These are phyloP conservation scores for Aureobasidium uvarum DNA, from an alignment of 2,329 filamentous ascomycete species.

Conservation along the genomic window DNA sequence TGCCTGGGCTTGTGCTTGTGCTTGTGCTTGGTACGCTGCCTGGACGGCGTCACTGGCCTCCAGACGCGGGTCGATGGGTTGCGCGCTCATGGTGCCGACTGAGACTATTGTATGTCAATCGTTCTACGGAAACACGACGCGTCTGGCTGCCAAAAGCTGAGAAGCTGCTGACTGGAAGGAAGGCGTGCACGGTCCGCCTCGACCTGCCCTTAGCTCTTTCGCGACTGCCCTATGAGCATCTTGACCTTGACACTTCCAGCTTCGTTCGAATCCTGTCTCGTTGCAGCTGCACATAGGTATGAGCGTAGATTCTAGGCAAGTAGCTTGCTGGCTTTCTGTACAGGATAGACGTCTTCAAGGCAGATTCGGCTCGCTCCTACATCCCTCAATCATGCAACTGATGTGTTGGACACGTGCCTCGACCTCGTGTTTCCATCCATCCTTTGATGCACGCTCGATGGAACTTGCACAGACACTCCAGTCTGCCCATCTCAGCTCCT, in stretches of 20 bases:
- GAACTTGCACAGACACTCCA: constrained; percentile 65
- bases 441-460: constrained; percentile 59
- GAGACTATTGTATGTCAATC: background rate
- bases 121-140: background rate
- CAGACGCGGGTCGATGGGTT: constrained; percentile 23
- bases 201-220: constrained; percentile 6
- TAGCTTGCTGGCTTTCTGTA: background rate
- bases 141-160: constrained; percentile 4
- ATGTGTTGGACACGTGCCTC: constrained; percentile 60
- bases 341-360: background rate
- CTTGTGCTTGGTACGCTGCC: constrained; percentile 23
- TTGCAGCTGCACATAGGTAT: too few relatives aligned
- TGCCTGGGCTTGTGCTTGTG: constrained; percentile 19
- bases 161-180: constrained; percentile 19
- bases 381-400: constrained; percentile 43
- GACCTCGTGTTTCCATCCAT: constrained; percentile 59
- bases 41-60: constrained; percentile 23
- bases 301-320: background rate
- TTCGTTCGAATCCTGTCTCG: background rate
- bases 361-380: background rate
- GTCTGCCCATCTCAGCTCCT: constrained; percentile 57
- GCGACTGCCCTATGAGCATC: background rate
- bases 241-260: background rate
- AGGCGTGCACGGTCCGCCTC: constrained; percentile 14
- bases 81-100: constrained; percentile 19